Evolutionary conservation across 2,329 filamentous ascomycete species (phyloP).

Genomic region (Microcyclosporella mali): DNA sequence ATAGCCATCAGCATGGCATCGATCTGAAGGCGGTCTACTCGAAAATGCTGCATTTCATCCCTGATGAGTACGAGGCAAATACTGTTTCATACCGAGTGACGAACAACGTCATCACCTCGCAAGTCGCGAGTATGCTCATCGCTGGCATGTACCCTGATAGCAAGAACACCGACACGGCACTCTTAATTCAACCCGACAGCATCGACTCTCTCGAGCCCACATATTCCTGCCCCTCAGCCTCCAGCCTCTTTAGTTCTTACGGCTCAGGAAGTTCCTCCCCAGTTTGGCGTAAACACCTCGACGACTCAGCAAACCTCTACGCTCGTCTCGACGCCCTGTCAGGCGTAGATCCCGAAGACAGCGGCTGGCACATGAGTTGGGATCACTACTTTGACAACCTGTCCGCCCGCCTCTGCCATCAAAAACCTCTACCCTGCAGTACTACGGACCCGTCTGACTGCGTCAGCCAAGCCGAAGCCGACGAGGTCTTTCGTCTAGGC

Average conservation of each 20-base stretch:
- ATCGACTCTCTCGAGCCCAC: constrained; percentile 69
- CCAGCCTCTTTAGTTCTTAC: constrained; percentile 39
- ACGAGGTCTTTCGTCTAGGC: constrained; percentile 68
- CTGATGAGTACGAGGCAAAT: constrained; percentile 40
- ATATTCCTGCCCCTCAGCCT: constrained; percentile 58
- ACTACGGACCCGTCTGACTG: constrained; percentile 49
- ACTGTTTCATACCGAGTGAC: constrained; percentile 65
- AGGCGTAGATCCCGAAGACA: constrained; percentile 51
- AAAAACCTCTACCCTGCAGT: constrained; percentile 65
- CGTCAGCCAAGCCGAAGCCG: constrained; percentile 55
- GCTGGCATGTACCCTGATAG: constrained; percentile 58
- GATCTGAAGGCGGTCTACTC: constrained; percentile 74
- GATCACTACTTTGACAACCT: constrained; percentile 86
- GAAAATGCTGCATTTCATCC: constrained; percentile 62
- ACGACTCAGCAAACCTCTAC: constrained; percentile 51
- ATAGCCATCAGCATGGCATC: constrained; percentile 69
- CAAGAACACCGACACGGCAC: constrained; percentile 26
- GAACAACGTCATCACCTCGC: constrained; percentile 74
- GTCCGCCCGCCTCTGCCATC: constrained; percentile 70
- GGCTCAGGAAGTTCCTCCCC: constrained; percentile 41
- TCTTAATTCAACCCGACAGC: constrained; percentile 46
- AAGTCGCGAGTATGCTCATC: constrained; percentile 71
- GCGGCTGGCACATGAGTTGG: constrained; percentile 62
- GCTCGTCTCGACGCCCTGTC: constrained; percentile 60
- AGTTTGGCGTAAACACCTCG: constrained; percentile 61